Evolutionary conservation across 2,329 filamentous ascomycete genomes (phyloP), one percentile per base, ranked within the genome.

Genomic region (Fusarium sp.): DNA sequence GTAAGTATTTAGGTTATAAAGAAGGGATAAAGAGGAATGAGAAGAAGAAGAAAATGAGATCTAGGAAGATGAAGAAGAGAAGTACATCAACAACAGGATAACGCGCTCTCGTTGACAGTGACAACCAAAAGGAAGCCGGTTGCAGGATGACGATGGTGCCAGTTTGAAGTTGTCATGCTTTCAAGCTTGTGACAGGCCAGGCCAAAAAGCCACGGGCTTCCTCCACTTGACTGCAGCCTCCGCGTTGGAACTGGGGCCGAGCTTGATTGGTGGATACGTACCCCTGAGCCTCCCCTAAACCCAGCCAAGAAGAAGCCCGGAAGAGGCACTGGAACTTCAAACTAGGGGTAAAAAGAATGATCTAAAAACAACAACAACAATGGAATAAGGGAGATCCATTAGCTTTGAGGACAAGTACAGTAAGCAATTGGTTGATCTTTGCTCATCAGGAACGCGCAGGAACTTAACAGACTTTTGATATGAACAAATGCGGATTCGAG

Each of bases 61-160:
- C 41, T 52, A 52, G 41, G 34, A 48, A 57, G 55, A 57, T 40
- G 30, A 58, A 52, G 46, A 62, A 57, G 32, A 54, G 32, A 51
- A 66, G 34, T 7, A 48, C 47, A 27, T 38, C 22, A 57, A 44
- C 53, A 57, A 44, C 30, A 59, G 43, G 38, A 40, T 47, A 38
- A 40, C n/a, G 15, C 29, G 48, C 27, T 27, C n/a, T 43, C 24
- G 43, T 58, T 41, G 46, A 46, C 24, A 61, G 51, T 69, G 24
- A 52, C 49, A 41, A 34, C 38, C 27, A 62, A 56, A 60, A 58
- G 53, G 65, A 69, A 58, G 65, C 65, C 57, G 46, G 64, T 69
- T 67, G 45, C 43, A 67, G 55, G 62, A 70, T 70, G 68, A 65
- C 68, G 69, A 69, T 62, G 69, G 56, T 71, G 65, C 51, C 70